Percentiles rank a stretch among this genome's conserved stretches.
These are phyloP conservation scores for Lunularia cruciata DNA, from an alignment of 225 moss, liverwort and hornwort genomes.

Conservation along the genomic window DNA sequence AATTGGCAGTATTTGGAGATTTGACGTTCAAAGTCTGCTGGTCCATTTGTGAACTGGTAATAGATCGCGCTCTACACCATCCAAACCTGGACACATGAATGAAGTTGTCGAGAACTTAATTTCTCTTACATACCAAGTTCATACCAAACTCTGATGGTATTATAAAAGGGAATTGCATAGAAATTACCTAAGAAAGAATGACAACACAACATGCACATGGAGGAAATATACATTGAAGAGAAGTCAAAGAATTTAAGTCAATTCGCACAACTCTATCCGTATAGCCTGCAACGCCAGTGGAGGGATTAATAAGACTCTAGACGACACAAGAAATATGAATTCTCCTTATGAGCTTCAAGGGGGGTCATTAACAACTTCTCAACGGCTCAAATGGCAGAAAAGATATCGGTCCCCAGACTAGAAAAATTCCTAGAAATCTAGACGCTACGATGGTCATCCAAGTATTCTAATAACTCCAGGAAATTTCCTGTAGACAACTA, in stretches of 20 bases:
- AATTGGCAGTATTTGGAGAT: slow-evolving; percentile 28
- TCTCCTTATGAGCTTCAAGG: too few relatives aligned
- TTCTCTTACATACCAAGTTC: too few relatives aligned
- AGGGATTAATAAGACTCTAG: not conserved
- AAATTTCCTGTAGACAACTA: too few relatives aligned
- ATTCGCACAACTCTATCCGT: not conserved
- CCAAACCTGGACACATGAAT: slow-evolving; percentile 43
- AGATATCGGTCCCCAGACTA: too few relatives aligned
- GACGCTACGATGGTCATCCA: too few relatives aligned
- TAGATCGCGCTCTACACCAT: slow-evolving; percentile 32
- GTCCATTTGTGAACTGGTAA: slow-evolving; percentile 58
- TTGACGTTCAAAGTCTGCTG: slow-evolving; percentile 42
- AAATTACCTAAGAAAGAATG: not conserved
- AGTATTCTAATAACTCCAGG: too few relatives aligned
- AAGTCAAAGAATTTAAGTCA: not conserved
- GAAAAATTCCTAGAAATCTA: too few relatives aligned
- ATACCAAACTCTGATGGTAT: too few relatives aligned
- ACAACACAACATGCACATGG: not conserved
- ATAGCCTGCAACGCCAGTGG: not conserved
- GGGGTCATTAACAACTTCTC: not conserved
- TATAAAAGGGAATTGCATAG: too few relatives aligned
- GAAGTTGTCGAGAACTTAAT: too few relatives aligned
- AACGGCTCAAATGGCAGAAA: too few relatives aligned
- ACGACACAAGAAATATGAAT: too few relatives aligned
- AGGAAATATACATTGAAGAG: not conserved